These are phyloP conservation scores for Penicillium sp. DNA, from an alignment of 2,329 filamentous ascomycete genomes.

Conservation along the genomic window DNA sequence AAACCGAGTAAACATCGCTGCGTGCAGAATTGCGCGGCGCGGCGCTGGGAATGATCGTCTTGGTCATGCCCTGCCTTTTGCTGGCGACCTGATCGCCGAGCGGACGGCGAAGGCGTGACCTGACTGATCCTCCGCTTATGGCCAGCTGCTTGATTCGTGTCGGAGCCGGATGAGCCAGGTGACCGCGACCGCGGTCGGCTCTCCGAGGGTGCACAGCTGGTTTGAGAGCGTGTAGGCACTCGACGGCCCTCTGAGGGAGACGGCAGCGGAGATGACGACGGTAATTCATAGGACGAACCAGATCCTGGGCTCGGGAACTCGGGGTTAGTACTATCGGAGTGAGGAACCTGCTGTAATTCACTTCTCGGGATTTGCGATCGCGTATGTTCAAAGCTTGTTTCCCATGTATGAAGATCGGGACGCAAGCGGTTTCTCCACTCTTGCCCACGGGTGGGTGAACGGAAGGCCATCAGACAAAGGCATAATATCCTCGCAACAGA, in stretches of 20 bases:
- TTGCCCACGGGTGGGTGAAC: background rate
- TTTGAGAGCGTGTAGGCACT: background rate
- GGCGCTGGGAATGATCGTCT: background rate
- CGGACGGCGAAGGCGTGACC: background rate
- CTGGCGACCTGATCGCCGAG: too few relatives aligned
- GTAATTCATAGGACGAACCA: background rate
- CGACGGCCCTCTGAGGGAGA: background rate
- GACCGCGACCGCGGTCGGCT: background rate
- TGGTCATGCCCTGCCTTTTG: background rate
- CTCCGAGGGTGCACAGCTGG: background rate
- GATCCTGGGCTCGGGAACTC: background rate
- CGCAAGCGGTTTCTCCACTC: background rate
- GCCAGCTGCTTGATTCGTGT: background rate
- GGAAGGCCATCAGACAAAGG: background rate
- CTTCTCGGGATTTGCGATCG: background rate
- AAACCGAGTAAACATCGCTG: background rate
- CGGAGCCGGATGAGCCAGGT: background rate
- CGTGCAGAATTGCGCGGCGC: background rate
- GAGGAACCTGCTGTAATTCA: background rate
- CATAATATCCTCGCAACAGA: background rate
- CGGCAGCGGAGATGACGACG: background rate
- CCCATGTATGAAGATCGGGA: background rate
- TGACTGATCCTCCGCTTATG: background rate
- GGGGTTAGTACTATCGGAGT: background rate
- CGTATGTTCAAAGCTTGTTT: background rate